Evolutionary conservation across 208 protist species (phyloP).

Genomic region (Acanthamoeba sp.): DNA sequence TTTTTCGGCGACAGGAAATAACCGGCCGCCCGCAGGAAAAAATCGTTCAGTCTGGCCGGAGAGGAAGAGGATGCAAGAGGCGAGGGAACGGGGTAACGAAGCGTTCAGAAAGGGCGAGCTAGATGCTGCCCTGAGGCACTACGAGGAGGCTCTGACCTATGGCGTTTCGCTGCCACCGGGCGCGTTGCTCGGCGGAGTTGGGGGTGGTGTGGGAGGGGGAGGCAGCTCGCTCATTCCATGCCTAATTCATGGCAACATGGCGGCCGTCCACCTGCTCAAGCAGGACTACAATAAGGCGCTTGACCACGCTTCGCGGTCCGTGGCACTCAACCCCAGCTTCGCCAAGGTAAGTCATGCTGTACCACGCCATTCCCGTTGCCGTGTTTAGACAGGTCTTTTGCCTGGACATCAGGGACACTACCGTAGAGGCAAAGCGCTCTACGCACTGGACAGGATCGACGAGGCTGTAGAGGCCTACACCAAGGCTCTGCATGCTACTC

Average conservation of each 20-base stretch:
- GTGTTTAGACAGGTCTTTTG: neutral
- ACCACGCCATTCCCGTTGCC: too few relatives aligned
- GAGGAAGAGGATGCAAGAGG: conserved; percentile 24
- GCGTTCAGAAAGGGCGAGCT: conserved; percentile 2
- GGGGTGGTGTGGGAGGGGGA: neutral
- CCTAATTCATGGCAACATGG: conserved; percentile 33
- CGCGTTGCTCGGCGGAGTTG: neutral
- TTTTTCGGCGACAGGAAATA: too few relatives aligned
- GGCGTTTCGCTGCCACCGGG: neutral
- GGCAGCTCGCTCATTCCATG: neutral
- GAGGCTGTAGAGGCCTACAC: conserved; percentile 9
- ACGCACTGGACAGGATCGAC: neutral
- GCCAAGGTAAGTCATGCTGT: conserved; percentile 19
- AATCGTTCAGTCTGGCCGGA: neutral
- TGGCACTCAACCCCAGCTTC: neutral
- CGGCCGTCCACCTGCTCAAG: conserved; percentile 33
- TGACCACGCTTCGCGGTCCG: neutral
- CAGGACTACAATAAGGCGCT: neutral
- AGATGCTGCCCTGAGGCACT: neutral
- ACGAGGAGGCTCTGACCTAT: conserved; percentile 6
- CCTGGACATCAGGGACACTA: neutral
- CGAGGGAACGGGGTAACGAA: conserved; percentile 22
- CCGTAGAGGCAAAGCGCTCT: neutral
- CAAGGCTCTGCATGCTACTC: neutral
- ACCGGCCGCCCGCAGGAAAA: neutral